Base-by-base conservation (phyloP, 495 filamentous ascomycete genomes). In the Tuber indicum region DNA sequence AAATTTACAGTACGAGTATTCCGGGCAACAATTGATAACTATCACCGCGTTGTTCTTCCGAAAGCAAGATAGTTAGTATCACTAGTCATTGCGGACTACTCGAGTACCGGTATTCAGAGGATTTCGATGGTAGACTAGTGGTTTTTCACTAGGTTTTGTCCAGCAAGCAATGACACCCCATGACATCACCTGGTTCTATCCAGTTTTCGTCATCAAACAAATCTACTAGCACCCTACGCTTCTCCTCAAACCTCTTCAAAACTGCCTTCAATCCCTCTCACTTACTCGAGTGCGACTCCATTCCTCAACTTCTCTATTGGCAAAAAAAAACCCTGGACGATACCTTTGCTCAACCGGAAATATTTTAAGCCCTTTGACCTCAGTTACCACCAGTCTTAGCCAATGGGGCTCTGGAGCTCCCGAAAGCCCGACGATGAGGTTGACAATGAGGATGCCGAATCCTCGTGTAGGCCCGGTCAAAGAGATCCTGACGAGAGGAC, bases 401-500 rank as follows among this genome's bases (percentile, higher is more conserved):
- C 47, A 69, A 79, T 79, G 78, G 74, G 78, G 70, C 82, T 90
- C 62, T 90, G 87, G 87, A 85, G 83, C 49, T 83, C 78, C 47
- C 89, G 87, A 75, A 88, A 88, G 78, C 85, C 88, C 62, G 84
- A 86, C 73, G 84, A 84, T 62, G 72, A 79, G 14, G 82, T 83
- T 44, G 79, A 83, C 39, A 83, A 78, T 78, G 76, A 72, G 26
- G 84, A 84, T 17, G 77, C 72, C 66, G 75, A 47, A 69, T 72
- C 72, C 72, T 78, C 69, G 62, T 72, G 52, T 77, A 75, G 66
- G 76, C 26, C 75, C 76, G 79, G 47, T 46, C 78, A 70, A 66
- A 82, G 39, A 74, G 86, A 88, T 75, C 81, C 92, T 23, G 88
- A 92, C 79, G 95, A 98, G 84, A 88, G 91, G 76, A 93, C 93